A percentile compares a stretch with the other conserved stretches of the same genome.
These are phyloP conservation scores for Effrenium voratum DNA, from an alignment of 73 alveolate genomes.

Conservation along the genomic window DNA sequence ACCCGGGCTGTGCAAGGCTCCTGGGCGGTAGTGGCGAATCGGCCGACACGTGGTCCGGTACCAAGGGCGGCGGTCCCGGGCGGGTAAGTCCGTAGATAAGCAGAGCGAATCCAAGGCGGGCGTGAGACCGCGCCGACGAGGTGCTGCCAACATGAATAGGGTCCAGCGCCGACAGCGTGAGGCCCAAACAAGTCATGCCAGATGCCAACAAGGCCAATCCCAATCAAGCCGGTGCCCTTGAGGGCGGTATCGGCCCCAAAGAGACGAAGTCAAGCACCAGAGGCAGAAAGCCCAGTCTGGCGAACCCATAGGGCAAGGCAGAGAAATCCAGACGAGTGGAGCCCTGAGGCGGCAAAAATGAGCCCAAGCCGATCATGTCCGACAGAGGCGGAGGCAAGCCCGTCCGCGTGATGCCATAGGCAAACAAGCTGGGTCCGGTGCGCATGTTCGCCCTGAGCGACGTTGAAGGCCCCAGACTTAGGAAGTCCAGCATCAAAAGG, in stretches of 20 bases:
- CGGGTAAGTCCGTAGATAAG: constrained; percentile 32
- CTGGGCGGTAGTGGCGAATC: neutral
- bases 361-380: constrained; percentile 2
- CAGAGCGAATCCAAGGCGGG: constrained; percentile 19
- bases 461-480: neutral
- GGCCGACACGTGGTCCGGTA: neutral
- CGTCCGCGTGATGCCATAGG: constrained; percentile 37
- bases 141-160: constrained; percentile 37
- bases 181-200: constrained; percentile 53
- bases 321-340: neutral
- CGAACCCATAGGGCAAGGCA: constrained; percentile 35
- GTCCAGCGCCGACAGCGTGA: constrained; percentile 2
- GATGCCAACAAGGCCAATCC: constrained; percentile 4
- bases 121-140: neutral
- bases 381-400: neutral
- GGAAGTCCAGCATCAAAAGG: neutral
- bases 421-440: neutral
- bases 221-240: neutral
- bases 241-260: neutral
- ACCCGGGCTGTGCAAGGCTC: neutral
- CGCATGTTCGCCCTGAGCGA: neutral
- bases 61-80: neutral
- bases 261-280: constrained; percentile 17
- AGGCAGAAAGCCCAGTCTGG: neutral
- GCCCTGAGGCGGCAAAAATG: neutral